Evolutionary conservation across 768 basidiomycete species (phyloP), one percentile per base, ranked within the genome.

Genomic region (Xerocomellus intermedius): DNA sequence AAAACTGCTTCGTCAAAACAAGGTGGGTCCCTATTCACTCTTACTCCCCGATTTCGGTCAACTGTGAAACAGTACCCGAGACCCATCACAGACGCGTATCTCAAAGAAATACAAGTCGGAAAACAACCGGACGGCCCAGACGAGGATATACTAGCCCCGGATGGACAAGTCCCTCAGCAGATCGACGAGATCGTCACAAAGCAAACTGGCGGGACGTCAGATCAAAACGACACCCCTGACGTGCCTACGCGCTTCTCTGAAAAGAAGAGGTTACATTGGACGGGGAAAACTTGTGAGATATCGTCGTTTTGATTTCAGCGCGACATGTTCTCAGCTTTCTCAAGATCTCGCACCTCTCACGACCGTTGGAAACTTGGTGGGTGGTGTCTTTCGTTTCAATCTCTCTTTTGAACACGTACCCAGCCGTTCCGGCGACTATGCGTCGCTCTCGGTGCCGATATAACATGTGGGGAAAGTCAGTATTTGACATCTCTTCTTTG

Each of bases 381-480:
- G 50, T 57, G 30, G 46, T 48, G 13, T 28, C 24, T 19, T 35
- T 32, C 9, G 10, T 28, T 4, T 42, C 9, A 30, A 10, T 14
- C 19, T 10, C 19, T 22, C 9, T n/a, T 50, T 44, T 19, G 49
- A 39, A 39, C 8, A 46, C 24, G 21, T 37, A 42, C 35, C 42
- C 22, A 95, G 88, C 97, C 97, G 2, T 99, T 98, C 78, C 85
- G 97, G 17, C 82, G 95, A 12, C 74, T 98, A 8, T 97, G 94
- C 62, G 86, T 90, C 9, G 76, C 82, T 24, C 85, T 89, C 54
- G 96, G 96, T 14, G 93, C 89, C 3, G 94, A 96, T 59, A 97
- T 98, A 62, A 96, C 94, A 4, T 94, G 92, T 59, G 93, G 94
- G 24, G 96, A 98, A 73, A 98, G 89, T 90, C 64, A 50, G 81